A percentile compares a stretch with the other conserved stretches of the same genome.
Evolutionary conservation across 306 rosid genomes (phyloP).

Genomic region (Cucurbita moschata): DNA sequence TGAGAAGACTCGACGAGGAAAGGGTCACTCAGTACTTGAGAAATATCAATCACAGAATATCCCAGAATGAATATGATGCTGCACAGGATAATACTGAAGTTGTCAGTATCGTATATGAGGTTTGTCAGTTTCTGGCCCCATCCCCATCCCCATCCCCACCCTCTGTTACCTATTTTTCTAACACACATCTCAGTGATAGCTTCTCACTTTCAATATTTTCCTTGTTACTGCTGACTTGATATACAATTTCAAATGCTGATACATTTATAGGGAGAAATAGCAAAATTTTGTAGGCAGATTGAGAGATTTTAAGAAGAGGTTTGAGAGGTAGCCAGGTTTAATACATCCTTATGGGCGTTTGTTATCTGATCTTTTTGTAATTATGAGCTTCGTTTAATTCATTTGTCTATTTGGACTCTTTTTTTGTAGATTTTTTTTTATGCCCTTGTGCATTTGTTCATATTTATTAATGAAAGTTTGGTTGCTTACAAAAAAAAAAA

Average conservation of each 20-base stretch:
- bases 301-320: background rate
- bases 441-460: background rate
- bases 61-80: slow-evolving; percentile 41
- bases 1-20: slow-evolving; percentile 65
- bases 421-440: background rate
- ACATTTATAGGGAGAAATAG: background rate
- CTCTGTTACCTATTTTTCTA: background rate
- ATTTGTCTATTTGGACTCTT: background rate
- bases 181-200: background rate
- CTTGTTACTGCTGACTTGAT: background rate
- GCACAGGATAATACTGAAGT: slow-evolving; percentile 53
- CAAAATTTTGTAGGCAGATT: background rate
- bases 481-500: too few relatives aligned
- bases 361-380: background rate
- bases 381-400: background rate
- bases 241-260: background rate
- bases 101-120: slow-evolving; percentile 77
- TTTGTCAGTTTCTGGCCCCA: slow-evolving; percentile 3
- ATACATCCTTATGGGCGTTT: background rate
- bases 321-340: background rate
- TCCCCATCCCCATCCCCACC: background rate
- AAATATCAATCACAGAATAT: slow-evolving; percentile 46
- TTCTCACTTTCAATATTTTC: background rate
- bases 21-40: slow-evolving; percentile 56
- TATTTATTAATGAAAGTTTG: too few relatives aligned